These are phyloP conservation scores for Sungouiella blattae DNA, from an alignment of 805 yeast genomes.

Conservation along the genomic window DNA sequence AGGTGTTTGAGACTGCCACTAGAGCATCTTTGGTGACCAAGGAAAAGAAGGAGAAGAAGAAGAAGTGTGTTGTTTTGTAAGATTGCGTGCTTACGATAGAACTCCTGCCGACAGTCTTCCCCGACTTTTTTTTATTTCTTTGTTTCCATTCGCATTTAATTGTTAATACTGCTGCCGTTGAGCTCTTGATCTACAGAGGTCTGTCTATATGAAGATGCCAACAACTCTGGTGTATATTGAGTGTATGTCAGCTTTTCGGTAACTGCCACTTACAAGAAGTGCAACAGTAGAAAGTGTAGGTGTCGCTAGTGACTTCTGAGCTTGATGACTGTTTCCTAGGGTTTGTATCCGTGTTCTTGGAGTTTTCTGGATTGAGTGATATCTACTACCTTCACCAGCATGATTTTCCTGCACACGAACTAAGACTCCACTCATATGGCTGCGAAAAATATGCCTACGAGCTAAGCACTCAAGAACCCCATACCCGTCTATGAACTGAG, in stretches of 20 bases:
- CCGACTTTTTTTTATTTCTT: slow-evolving; percentile 9
- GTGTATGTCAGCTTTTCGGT: not conserved
- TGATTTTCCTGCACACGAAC: too few species aligned
- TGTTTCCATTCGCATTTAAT: slow-evolving; percentile 14
- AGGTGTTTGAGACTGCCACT: slow-evolving; percentile 28
- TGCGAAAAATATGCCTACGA: too few species aligned
- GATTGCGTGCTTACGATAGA: not conserved
- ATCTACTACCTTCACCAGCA: too few species aligned
- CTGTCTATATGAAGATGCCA: not conserved
- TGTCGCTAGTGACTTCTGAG: too few species aligned
- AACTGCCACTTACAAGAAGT: too few species aligned
- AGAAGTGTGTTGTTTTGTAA: slow-evolving; percentile 29
- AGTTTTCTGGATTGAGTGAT: too few species aligned
- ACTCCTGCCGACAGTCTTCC: not conserved
- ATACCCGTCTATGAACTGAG: too few species aligned
- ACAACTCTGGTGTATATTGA: not conserved
- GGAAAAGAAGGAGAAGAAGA: slow-evolving; percentile 27
- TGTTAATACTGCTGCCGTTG: slow-evolving; percentile 14
- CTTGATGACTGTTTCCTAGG: too few species aligned
- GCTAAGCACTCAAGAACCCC: too few species aligned
- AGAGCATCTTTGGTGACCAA: slow-evolving; percentile 28
- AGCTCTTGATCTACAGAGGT: slow-evolving; percentile 1
- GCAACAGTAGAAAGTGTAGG: too few species aligned
- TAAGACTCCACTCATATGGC: too few species aligned
- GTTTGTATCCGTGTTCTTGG: too few species aligned